Conservation (phyloP, 2,329 filamentous ascomycete species). For the Alternaria sp. region DNA sequence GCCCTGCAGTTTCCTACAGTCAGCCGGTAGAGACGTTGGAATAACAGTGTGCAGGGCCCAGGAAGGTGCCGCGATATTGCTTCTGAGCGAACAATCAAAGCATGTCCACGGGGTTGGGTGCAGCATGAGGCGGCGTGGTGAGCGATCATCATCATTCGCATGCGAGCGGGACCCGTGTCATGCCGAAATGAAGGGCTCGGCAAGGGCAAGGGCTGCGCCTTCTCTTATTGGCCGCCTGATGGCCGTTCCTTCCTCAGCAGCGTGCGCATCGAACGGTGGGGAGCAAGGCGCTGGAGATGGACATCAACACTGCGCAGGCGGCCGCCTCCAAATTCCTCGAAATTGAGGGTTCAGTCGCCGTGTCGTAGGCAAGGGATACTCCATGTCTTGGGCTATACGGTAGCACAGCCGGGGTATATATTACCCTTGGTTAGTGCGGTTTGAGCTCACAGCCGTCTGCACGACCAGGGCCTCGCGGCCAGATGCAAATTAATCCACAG, state of each 20-base stretch:
- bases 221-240: conserved; percentile 24
- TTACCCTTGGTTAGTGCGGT: conserved; percentile 23
- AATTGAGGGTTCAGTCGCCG: background rate
- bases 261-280: background rate
- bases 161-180: conserved; percentile 14
- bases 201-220: conserved; percentile 20
- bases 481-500: conserved; percentile 25
- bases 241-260: background rate
- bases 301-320: background rate
- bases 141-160: conserved; percentile 10
- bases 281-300: background rate
- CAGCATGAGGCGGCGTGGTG: conserved; percentile 10
- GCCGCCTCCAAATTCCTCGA: background rate
- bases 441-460: conserved; percentile 29
- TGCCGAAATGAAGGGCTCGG: conserved; percentile 24
- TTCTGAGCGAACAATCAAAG: conserved; percentile 19
- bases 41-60: background rate
- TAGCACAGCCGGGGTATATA: conserved; percentile 1
- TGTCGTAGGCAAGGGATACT: background rate
- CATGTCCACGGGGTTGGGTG: conserved; percentile 8
- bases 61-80: conserved; percentile 8
- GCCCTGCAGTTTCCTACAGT: conserved; percentile 16
- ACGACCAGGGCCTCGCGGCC: conserved; percentile 19
- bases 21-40: conserved; percentile 9
- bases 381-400: background rate